Evolutionary conservation across 352 stramenopile species (phyloP), one percentile per base, ranked within the genome.

Genomic region (Phytophthora nicotianae): DNA sequence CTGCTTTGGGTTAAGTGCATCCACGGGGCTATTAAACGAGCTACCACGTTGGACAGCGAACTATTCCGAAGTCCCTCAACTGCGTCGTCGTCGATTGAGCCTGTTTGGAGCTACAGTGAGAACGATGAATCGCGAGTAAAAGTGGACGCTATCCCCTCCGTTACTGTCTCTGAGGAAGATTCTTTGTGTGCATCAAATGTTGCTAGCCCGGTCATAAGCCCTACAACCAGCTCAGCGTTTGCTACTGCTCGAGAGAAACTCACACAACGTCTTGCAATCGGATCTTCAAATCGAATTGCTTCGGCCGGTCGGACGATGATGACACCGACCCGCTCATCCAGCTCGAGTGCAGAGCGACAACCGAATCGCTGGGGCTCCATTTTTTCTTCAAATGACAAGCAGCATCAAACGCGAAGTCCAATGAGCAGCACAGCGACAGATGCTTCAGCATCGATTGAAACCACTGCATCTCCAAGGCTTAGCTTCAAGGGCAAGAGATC

Each of bases 1-100:
- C 67, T 88, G 45, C 62, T 78, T 11, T 93, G 84, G 84, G 83
- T 91, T 45, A 90, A 90, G 51, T 90, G 77, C 56, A 90, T 93
- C 27, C 81, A 89, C 33, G 58, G 83, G 29, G 75, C 78, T 27
- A 91, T 93, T 46, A 85, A 86, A 23, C 59, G 64, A 33, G 74
- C 75, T n/a, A 69, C 75, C 2, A 75, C 62, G 0, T 32, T 75
- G 17, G 72, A 82, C 38, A 62, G 65, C 38, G 74, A 80, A 2
- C 55, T 86, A 16, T 81, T 86, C 33, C 74, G 78, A 1, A 46
- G 50, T 21, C 58, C 54, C 3, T 48, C 50, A 0, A 66, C 43
- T 6, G 42, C 61, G n/a, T 61, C 55, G 6, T 77, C 75, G 0
- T 17, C 32, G 32, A 48, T 40, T 13, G 41, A 64, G 16, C 24